Base-by-base conservation (phyloP, 805 yeast species). In the Candida sanyiensis region DNA sequence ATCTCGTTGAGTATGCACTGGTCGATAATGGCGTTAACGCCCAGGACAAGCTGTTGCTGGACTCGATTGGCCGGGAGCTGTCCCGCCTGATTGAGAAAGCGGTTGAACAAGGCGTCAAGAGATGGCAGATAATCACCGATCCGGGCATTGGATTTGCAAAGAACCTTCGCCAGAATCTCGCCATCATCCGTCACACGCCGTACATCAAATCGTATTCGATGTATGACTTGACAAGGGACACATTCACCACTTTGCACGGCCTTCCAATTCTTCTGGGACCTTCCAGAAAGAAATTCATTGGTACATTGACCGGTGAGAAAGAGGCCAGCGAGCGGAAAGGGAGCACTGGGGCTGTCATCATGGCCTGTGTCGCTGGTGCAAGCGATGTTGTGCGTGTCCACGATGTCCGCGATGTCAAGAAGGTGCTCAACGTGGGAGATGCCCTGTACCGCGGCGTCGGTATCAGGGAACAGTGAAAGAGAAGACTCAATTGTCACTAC, bases 141-240 rank as follows among this genome's bases (percentile, higher is more conserved):
- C 98, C 99, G 1, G 98, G 98, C 2, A 62, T 93, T 29, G 98
- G 99, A 2, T 93, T 93, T 61, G 97, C 97, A n/a, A 93, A 93
- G 58, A 72, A 70, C 38, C 50, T 71, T n/a, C 48, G 56, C 7
- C 95, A 89, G 53, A 90, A 89, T 57, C 48, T 89, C 23, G 69
- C 70, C 17, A 50, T 87, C 1, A 69, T 93, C 21, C 71, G 76
- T 44, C 67, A 75, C 15, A 47, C 69, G 43, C 73, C 61, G 35
- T 49, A 44, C 22, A 58, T 66, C 51, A 80, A 80, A 54, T 59
- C 64, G 22, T 81, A 77, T 49, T 63, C 77, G 1, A 61, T 49
- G 32, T 59, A 62, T 37, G 44, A 58, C 13, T 57, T n/a, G n/a
- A n/a, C 61, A 47, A 24, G 28, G 6, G 44, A 45, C 1, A 38